Evolutionary conservation across 345 rosid genomes (phyloP), one percentile per base, ranked within the genome.

Genomic region (Euphorbia peplus): DNA sequence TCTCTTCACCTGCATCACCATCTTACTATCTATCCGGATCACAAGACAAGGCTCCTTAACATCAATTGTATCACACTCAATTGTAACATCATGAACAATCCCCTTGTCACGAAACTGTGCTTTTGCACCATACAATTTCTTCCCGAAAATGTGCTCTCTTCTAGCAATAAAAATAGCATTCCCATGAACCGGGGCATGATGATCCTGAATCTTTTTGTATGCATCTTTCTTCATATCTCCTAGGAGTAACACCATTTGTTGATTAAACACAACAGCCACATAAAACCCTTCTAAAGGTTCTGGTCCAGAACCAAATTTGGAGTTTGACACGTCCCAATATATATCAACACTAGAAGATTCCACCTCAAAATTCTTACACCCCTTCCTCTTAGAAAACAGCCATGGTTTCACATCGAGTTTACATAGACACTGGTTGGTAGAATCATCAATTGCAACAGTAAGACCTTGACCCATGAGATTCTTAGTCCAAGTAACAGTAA

Each of bases 191-290:
- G 87, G 83, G 14, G 70, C 65, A 3, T 67, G 68, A 22, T 5
- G 10, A 24, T 29, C 63, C 39, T 85, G 81, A 10, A 88, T 75
- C 84, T 86, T 93, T 86, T 77, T 89, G 75, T 56, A 82, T 24
- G 95, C 98, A 74, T 93, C 96, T 66, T 77, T 89, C 39, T 85
- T 81, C 87, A 89, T 75, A 82, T 93, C 92, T 59, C 98, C 98
- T 44, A 93, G 84, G 60, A 89, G 89, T 25, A 93, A 68, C 72
- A 84, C 77, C 79, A 82, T 68, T 70, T 89, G 90, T 25, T 76
- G 80, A 71, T 91, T 83, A 5, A 85, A 83, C n/a, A 81, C 85
- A 76, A 93, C 75, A 57, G 87, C 88, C 29, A 93, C 47, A 60
- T 80, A 93, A 72, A 84, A 93, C 1, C 90, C 92, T 60, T 83